phyloP scores from a whole-genome alignment of 2,329 filamentous ascomycete genomes.

The Ophioceras dolichostomum region DNA sequence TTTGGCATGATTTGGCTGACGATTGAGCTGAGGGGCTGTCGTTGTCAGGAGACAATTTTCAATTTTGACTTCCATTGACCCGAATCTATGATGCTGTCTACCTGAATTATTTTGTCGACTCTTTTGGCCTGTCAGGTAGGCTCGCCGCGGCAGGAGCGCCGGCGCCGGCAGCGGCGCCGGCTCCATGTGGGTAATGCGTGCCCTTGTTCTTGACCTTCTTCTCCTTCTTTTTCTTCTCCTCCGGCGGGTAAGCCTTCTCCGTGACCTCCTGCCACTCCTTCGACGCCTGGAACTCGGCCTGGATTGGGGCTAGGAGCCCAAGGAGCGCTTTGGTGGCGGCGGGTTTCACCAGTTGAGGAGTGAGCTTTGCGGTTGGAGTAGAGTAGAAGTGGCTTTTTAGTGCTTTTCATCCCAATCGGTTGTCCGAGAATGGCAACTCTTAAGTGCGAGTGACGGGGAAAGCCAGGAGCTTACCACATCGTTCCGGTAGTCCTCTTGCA shows the following conservation, averaged over 20 bases:
- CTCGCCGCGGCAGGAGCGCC: not conserved
- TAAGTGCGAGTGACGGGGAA: not conserved
- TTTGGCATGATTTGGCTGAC: no score
- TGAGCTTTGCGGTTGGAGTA: slow-evolving; percentile 41
- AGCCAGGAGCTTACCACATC: slow-evolving; percentile 49
- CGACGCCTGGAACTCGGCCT: slow-evolving; percentile 55
- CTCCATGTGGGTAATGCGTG: slow-evolving; percentile 10
- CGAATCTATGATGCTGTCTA: not conserved
- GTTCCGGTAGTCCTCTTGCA: slow-evolving; percentile 68
- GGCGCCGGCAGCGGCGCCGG: not conserved
- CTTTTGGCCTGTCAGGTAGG: slow-evolving; percentile 2
- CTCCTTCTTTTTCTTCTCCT: slow-evolving; percentile 42
- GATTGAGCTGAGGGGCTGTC: no score
- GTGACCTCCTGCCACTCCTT: slow-evolving; percentile 72
- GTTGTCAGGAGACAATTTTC: no score
- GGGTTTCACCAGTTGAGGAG: slow-evolving; percentile 80
- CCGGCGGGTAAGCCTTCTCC: slow-evolving; percentile 69
- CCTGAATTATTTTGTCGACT: not conserved
- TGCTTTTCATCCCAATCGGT: slow-evolving; percentile 4
- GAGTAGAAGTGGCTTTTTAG: slow-evolving; percentile 4
- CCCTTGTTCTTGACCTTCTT: slow-evolving; percentile 13
- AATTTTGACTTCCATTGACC: not conserved
- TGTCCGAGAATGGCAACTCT: slow-evolving; percentile 5
- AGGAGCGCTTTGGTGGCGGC: slow-evolving; percentile 65
- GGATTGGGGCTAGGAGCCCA: slow-evolving; percentile 66